A percentile compares a stretch with the other conserved stretches of the same genome.
Evolutionary conservation across 768 basidiomycete genomes (phyloP).

Genomic region (Butyriboletus loyo): DNA sequence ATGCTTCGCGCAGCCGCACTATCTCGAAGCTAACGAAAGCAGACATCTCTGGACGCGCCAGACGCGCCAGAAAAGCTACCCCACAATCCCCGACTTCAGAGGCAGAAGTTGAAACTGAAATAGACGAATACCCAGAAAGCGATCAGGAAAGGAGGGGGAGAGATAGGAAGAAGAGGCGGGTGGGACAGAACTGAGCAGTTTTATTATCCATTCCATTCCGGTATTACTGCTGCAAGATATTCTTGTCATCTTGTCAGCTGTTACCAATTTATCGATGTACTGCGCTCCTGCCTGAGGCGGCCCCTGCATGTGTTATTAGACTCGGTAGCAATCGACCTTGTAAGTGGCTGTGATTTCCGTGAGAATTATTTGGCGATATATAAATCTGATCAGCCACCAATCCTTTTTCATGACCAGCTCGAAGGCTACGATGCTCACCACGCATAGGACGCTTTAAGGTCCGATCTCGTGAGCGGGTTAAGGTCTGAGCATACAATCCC

Average conservation of each 20-base stretch:
- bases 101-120: slow-evolving; percentile 5
- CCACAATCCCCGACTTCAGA: slow-evolving; percentile 8
- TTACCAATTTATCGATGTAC: background rate
- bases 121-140: slow-evolving; percentile 8
- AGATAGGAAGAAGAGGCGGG: slow-evolving; percentile 30
- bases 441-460: slow-evolving; percentile 41
- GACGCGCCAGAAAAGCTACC: background rate
- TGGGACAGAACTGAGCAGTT: slow-evolving; percentile 7
- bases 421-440: slow-evolving; percentile 71
- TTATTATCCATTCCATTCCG: background rate
- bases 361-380: background rate
- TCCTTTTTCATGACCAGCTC: slow-evolving; percentile 32
- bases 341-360: background rate
- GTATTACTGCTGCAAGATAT: background rate
- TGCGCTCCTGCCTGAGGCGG: background rate
- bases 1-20: slow-evolving; percentile 2
- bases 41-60: slow-evolving; percentile 1
- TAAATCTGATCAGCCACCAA: background rate
- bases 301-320: background rate
- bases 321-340: background rate
- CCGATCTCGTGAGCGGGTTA: slow-evolving; percentile 67
- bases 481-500: slow-evolving; percentile 75
- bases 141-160: slow-evolving; percentile 20
- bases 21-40: slow-evolving; percentile 7
- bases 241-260: background rate